These are phyloP conservation scores for Myrica gale DNA, from an alignment of 306 rosid species.

Conservation along the genomic window DNA sequence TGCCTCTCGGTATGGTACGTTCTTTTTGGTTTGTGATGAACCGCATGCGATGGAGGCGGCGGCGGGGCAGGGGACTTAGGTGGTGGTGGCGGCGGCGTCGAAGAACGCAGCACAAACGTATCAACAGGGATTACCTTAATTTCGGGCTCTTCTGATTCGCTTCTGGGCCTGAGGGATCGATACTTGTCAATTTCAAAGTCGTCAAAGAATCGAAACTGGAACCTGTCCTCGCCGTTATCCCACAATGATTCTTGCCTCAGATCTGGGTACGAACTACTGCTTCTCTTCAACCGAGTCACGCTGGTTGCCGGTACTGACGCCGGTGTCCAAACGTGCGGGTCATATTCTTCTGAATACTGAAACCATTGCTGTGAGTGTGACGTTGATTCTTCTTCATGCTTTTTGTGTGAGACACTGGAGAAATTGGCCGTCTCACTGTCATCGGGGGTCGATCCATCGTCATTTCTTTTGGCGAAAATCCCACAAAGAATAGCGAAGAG, in stretches of 20 bases:
- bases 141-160: slow-evolving; percentile 9
- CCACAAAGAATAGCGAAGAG: slow-evolving; percentile 66
- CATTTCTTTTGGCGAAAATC: slow-evolving; percentile 54
- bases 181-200: slow-evolving; percentile 59
- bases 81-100: slow-evolving; percentile 11
- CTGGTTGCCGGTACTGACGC: slow-evolving; percentile 33
- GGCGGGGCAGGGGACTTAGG: slow-evolving; percentile 26
- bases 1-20: slow-evolving; percentile 22
- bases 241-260: slow-evolving; percentile 56
- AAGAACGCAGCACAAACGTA: slow-evolving; percentile 32
- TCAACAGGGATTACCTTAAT: slow-evolving; percentile 70
- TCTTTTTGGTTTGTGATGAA: slow-evolving; percentile 17
- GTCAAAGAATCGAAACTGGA: slow-evolving; percentile 59
- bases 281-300: slow-evolving; percentile 48
- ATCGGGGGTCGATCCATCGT: slow-evolving; percentile 38
- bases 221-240: slow-evolving; percentile 41
- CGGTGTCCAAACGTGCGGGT: slow-evolving; percentile 28
- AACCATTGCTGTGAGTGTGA: slow-evolving; percentile 55
- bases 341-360: slow-evolving; percentile 28
- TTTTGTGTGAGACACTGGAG: slow-evolving; percentile 1
- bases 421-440: slow-evolving; percentile 8
- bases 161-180: background rate
- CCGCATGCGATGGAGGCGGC: slow-evolving; percentile 38
- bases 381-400: slow-evolving; percentile 19
- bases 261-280: slow-evolving; percentile 88